These are phyloP conservation scores for Aspergillus baeticus DNA, from an alignment of 495 filamentous ascomycete species.

Conservation along the genomic window DNA sequence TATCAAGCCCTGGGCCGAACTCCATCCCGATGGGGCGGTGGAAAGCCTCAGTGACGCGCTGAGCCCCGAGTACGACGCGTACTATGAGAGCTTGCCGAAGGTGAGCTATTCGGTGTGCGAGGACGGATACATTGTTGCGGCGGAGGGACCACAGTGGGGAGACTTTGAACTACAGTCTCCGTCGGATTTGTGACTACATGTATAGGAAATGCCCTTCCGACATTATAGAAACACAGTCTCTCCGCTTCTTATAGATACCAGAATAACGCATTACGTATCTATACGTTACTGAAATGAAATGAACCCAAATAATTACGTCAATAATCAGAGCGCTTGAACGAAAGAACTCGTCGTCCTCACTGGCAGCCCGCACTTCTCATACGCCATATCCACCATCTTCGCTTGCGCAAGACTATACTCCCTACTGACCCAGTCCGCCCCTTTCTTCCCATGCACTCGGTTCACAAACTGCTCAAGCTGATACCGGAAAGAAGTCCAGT, in stretches of 20 bases:
- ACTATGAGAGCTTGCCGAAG: constrained; percentile 19
- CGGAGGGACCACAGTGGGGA: constrained; percentile 54
- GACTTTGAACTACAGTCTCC: neutral
- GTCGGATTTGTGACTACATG: no score
- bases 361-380: constrained; percentile 44
- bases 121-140: constrained; percentile 53
- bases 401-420: constrained; percentile 52
- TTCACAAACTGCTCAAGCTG: constrained; percentile 60
- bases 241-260: no score
- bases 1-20: constrained; percentile 55
- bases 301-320: no score
- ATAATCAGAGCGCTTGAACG: no score
- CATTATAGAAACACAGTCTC: no score
- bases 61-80: constrained; percentile 10
- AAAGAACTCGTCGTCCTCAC: constrained; percentile 15
- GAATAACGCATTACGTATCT: no score
- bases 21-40: constrained; percentile 45
- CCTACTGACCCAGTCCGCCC: constrained; percentile 47
- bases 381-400: constrained; percentile 53
- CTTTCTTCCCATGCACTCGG: constrained; percentile 40
- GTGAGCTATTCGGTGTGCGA: constrained; percentile 54
- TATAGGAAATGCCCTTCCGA: no score
- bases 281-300: no score
- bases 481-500: constrained; percentile 52
- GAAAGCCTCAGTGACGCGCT: constrained; percentile 9